phyloP scores from a whole-genome alignment of 2,329 filamentous ascomycete species.

The Trichoderma hamatum region DNA sequence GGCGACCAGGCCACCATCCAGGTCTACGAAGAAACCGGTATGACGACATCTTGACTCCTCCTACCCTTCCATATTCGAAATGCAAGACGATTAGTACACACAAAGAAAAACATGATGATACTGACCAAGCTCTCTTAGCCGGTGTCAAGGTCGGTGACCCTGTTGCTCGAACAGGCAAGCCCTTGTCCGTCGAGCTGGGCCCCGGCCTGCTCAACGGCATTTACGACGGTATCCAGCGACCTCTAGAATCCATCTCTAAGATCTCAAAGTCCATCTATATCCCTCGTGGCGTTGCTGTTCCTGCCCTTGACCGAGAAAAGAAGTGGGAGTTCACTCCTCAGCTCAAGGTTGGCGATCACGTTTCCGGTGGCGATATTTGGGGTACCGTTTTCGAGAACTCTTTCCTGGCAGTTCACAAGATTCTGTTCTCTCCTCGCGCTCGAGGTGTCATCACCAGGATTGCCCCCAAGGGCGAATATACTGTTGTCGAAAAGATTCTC shows the following conservation, averaged over 20 bases:
- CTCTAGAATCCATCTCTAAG: constrained; percentile 80
- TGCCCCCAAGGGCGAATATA: constrained; percentile 86
- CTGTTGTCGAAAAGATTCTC: constrained; percentile 89
- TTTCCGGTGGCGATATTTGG: constrained; percentile 95
- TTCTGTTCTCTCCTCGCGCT: constrained; percentile 86
- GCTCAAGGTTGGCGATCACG: constrained; percentile 94
- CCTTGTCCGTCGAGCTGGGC: constrained; percentile 93
- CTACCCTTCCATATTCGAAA: not conserved
- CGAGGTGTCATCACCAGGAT: constrained; percentile 92
- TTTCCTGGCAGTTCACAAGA: constrained; percentile 89
- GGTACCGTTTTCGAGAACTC: constrained; percentile 96
- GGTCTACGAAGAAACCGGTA: constrained; percentile 98
- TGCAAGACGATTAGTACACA: not conserved
- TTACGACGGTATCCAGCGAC: constrained; percentile 98
- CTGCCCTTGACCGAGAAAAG: constrained; percentile 84
- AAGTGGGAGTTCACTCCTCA: constrained; percentile 95
- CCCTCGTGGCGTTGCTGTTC: constrained; percentile 86
- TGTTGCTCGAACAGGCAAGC: constrained; percentile 87
- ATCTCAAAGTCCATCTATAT: constrained; percentile 92
- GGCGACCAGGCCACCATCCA: constrained; percentile 95
- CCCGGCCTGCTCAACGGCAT: constrained; percentile 98
- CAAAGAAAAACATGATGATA: not conserved
- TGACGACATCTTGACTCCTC: constrained; percentile 33
- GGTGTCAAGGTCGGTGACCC: constrained; percentile 96
- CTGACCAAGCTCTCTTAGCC: constrained; percentile 54